Base-by-base conservation (phyloP, 1,284 basidiomycete species). In the Puccinia triticina region DNA sequence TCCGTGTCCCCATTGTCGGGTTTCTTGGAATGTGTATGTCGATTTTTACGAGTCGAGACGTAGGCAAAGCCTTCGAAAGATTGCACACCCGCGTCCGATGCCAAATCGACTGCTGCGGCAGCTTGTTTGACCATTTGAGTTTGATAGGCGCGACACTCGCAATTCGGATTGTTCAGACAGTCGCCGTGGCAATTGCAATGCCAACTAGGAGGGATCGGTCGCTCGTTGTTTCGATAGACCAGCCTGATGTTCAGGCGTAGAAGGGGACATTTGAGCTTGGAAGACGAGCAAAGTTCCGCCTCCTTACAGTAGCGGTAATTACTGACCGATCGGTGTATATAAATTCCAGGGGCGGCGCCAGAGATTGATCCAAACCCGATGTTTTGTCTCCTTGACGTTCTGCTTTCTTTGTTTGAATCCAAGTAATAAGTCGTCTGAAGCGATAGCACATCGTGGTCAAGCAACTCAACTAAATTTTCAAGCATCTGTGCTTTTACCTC, bases 131-230 rank as follows among this genome's bases (percentile, higher is more conserved):
- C 43, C 46, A 37, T 73, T 5, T 48, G 21, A 21, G 57, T 71
- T 37, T 81, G 79, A 48, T 64, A 53, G 18, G 37, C 43, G 5
- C 79, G 32, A 53, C 79, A 81, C 37, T 57, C 57, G 57, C 79
- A 81, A 34, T 29, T 64, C 4, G 69, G 48, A 50, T 72, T 74
- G 48, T 81, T 66, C 2, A 37, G 40, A 66, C 79, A 81, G 40
- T 81, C 79, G 18, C 79, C 79, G 14, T 53, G 71, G 46, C 79
- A 81, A n/a, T 74, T 50, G n/a, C 79, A 81, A 32, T 74, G 55
- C 79, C 79, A 81, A 64, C 0, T 73, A 3, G 79, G 79, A 29
- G 71, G 43, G 16, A 81, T 64, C 8, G 79, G 79, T 29, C 32
- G 55, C 57, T 74, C 71, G 26, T 74, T 46, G 40, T 40, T 74